Base-by-base conservation (phyloP, 2,329 filamentous ascomycete genomes). In the Neopestalotiopsis sp. region DNA sequence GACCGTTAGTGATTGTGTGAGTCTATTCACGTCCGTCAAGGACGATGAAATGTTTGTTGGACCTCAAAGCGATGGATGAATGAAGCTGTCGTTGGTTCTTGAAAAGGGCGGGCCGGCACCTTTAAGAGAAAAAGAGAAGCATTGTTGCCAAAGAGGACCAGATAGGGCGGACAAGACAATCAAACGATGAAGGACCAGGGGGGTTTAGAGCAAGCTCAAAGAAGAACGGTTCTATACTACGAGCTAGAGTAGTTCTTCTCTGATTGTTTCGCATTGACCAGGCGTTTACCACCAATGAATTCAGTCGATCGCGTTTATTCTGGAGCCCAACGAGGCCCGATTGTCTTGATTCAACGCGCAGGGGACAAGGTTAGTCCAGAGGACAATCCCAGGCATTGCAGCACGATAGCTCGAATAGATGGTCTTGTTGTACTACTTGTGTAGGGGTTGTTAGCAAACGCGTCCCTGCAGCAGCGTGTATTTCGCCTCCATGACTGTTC, bases 281-380 rank as follows among this genome's bases (percentile, higher is more conserved):
- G 57, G 59, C 71, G 69, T 71, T 73, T 70, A 70, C 58, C 70
- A 67, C 76, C 76, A 78, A 77, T 77, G 57, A 61, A 74, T 75
- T 63, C 53, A 13, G 45, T 68, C 63, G 66, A 72, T 73, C 71
- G 71, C 70, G 72, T 70, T 64, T 45, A 67, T 67, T 75, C 70
- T 77, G 73, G 71, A 71, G 72, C 73, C 73, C 65, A 67, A 74
- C 70, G 69, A 72, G 71, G 72, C 72, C 68, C 45, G 67, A 70
- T 9, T 67, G 49, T 30, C 69, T 69, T 72, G 70, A 69, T 69
- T 69, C 34, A 73, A 67, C 57, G 40, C 67, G 53, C 32, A 68
- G 64, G 67, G 67, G 64, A 56, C 64, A 45, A 69, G 42, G 34
- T 7, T 58, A 49, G 53, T 70, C 71, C 67, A 67, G 74, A 69